Conservation (phyloP, 2,329 filamentous ascomycete species). For the Curvularia sp. region DNA sequence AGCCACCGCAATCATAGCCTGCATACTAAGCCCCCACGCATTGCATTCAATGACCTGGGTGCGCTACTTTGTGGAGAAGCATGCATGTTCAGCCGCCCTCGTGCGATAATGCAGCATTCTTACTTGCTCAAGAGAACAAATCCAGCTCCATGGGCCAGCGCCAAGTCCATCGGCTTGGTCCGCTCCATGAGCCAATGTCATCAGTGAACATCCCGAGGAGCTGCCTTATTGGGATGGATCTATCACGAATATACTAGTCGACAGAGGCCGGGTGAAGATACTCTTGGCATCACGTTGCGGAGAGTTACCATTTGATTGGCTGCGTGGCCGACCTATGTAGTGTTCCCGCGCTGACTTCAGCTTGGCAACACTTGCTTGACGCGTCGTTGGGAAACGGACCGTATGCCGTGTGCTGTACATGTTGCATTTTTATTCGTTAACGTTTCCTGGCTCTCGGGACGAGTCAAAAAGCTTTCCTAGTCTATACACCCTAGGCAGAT, state of each 20-base stretch:
- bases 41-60: slow-evolving; percentile 21
- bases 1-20: slow-evolving; percentile 11
- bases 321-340: neutral
- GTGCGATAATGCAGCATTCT: slow-evolving; percentile 41
- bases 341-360: slow-evolving; percentile 12
- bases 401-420: slow-evolving; percentile 21
- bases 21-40: slow-evolving; percentile 21
- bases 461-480: slow-evolving; percentile 9
- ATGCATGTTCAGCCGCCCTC: slow-evolving; percentile 28
- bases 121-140: slow-evolving; percentile 40
- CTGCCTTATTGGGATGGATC: slow-evolving; percentile 35
- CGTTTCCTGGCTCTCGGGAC: slow-evolving; percentile 2
- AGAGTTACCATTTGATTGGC: slow-evolving; percentile 28
- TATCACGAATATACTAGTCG: slow-evolving; percentile 21
- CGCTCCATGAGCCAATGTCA: slow-evolving; percentile 30
- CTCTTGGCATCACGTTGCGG: slow-evolving; percentile 31
- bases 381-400: slow-evolving; percentile 10
- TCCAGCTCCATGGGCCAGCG: slow-evolving; percentile 31
- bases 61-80: slow-evolving; percentile 21
- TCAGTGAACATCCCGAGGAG: slow-evolving; percentile 28
- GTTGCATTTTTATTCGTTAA: slow-evolving; percentile 15
- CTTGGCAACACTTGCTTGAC: slow-evolving; percentile 26
- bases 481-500: slow-evolving; percentile 1
- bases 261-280: slow-evolving; percentile 11
- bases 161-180: slow-evolving; percentile 28